Evolutionary conservation across 768 basidiomycete species (phyloP), one percentile per base, ranked within the genome.

Genomic region (Boletellus ananiceps): DNA sequence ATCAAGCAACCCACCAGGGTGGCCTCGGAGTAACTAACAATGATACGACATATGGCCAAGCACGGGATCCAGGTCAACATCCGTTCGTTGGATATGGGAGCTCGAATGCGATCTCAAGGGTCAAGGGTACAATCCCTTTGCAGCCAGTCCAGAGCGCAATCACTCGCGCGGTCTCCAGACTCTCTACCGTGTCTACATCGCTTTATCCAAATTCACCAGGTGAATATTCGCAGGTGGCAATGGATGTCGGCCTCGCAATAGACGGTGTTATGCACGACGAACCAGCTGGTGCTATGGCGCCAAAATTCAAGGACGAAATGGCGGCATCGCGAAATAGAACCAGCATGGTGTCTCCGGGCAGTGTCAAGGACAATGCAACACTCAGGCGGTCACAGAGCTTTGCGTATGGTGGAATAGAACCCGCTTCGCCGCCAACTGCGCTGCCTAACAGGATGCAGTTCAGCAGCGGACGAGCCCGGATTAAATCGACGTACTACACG

Each of bases 401-500:
- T 57, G 74, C 82, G 4, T 84, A 86, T 50, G 79, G 76, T 49
- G 79, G 77, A 33, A 74, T 76, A 34, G 80, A 81, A 47, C 60
- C 74, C 25, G 57, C 63, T 3, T 80, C 81, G 8, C 79, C 81
- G 21, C 47, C 40, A 47, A 65, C 47, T 40, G 54, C 37, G 50
- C 57, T 56, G 64, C 60, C 37, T 1, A 58, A 60, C 42, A 47
- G 50, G 35, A 53, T 37, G 3, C 57, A 58, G 25, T 64, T 63
- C 43, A 68, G 58, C 41, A 79, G 77, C 48, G 81, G 85, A 34
- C 80, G 86, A 33, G 78, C 77, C 40, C 78, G 78, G 32, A 82
- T 87, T 55, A 84, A 86, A 62, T 85, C 84, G 8, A 76, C 83
- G 6, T 84, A 88, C 58, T 81, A 79, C 50, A 75, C 78, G 8